These are phyloP conservation scores for Fennellomyces sp. DNA, from an alignment of 371 early-diverging fungal genomes.

Conservation along the genomic window DNA sequence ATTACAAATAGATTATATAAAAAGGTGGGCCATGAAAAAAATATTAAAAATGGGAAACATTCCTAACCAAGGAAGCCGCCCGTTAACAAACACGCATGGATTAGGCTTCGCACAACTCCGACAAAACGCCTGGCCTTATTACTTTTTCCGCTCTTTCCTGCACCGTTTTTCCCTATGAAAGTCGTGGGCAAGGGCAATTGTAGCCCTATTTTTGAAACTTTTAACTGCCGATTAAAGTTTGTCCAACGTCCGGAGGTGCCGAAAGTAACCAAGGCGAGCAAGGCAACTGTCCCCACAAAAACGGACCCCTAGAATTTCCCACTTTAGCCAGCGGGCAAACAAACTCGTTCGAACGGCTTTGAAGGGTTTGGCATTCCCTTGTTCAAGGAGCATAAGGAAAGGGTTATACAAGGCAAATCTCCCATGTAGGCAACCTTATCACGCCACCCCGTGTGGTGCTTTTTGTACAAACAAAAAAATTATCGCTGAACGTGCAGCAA, in stretches of 20 bases:
- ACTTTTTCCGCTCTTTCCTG: background rate
- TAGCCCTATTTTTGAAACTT: background rate
- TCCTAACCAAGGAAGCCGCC: too few relatives aligned
- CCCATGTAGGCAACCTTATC: background rate
- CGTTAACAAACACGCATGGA: too few relatives aligned
- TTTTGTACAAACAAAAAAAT: background rate
- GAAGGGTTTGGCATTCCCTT: too few relatives aligned
- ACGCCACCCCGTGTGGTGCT: constrained; percentile 1
- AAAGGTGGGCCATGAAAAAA: too few relatives aligned
- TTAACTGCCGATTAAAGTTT: background rate
- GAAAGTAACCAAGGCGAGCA: too few relatives aligned
- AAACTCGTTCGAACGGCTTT: background rate
- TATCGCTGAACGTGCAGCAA: background rate
- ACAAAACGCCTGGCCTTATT: background rate
- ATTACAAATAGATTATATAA: too few relatives aligned
- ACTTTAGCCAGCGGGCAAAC: background rate
- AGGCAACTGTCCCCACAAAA: too few relatives aligned
- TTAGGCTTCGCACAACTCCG: too few relatives aligned
- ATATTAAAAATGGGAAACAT: too few relatives aligned
- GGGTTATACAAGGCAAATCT: background rate
- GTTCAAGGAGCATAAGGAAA: too few relatives aligned
- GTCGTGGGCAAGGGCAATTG: background rate
- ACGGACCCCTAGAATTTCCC: background rate
- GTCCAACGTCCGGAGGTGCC: too few relatives aligned
- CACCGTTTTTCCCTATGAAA: background rate